A percentile compares a stretch with the other conserved stretches of the same genome.
Evolutionary conservation across 2,329 filamentous ascomycete genomes (phyloP).

Genomic region (Septoria linicola): DNA sequence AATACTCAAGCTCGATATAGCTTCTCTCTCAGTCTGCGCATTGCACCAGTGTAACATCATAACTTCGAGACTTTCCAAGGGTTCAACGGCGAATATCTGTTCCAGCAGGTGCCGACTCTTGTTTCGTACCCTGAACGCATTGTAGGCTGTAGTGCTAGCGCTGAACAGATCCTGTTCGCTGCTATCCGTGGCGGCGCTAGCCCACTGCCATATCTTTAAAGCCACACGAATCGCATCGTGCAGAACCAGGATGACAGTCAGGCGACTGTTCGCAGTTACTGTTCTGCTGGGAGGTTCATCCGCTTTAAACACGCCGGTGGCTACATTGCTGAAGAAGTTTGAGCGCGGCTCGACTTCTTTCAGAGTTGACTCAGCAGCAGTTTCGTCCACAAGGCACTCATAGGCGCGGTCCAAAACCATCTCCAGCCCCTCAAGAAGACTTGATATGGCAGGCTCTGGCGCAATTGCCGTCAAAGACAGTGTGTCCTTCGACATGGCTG

Average conservation of each 20-base stretch:
- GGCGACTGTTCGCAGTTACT: slow-evolving; percentile 83
- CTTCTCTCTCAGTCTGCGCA: slow-evolving; percentile 40
- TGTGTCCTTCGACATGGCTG: slow-evolving; percentile 55
- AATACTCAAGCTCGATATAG: slow-evolving; percentile 72
- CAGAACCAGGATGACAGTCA: slow-evolving; percentile 93
- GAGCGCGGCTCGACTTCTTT: slow-evolving; percentile 76
- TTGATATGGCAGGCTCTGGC: slow-evolving; percentile 32
- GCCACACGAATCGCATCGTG: slow-evolving; percentile 93
- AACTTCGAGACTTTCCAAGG: slow-evolving; percentile 89
- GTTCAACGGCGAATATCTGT: slow-evolving; percentile 88
- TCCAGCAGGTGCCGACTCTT: slow-evolving; percentile 83
- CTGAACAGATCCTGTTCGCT: slow-evolving; percentile 61
- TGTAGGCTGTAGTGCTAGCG: slow-evolving; percentile 81
- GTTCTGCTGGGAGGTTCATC: slow-evolving; percentile 70
- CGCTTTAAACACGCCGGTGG: slow-evolving; percentile 82
- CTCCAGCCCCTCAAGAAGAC: slow-evolving; percentile 83
- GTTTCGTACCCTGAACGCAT: slow-evolving; percentile 86
- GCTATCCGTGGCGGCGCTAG: slow-evolving; percentile 60
- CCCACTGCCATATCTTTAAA: slow-evolving; percentile 95
- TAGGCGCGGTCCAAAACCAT: slow-evolving; percentile 85
- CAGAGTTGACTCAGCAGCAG: slow-evolving; percentile 63
- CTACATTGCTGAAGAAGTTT: slow-evolving; percentile 91
- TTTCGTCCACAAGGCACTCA: slow-evolving; percentile 74
- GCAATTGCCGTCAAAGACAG: slow-evolving; percentile 12
- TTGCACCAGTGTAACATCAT: slow-evolving; percentile 79